These are phyloP conservation scores for Teratosphaeria epicoccoides DNA, from an alignment of 2,329 filamentous ascomycete species.

Conservation along the genomic window DNA sequence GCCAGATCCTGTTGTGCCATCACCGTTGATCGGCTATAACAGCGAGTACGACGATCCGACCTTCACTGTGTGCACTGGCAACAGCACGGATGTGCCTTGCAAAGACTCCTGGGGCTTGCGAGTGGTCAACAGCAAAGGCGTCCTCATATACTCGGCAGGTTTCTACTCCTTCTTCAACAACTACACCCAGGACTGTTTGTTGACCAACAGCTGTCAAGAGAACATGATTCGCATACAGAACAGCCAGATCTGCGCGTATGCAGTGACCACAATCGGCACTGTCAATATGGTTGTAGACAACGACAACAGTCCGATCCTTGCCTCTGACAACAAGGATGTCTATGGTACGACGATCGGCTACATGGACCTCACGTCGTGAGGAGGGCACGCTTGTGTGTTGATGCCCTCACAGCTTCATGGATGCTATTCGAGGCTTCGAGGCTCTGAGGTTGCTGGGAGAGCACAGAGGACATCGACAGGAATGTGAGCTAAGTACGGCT, in stretches of 20 bases:
- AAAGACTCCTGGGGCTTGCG: slow-evolving; percentile 39
- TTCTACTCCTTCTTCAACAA: slow-evolving; percentile 52
- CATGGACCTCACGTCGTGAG: not conserved
- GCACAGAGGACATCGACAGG: not conserved
- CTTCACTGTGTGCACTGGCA: slow-evolving; percentile 28
- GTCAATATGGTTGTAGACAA: slow-evolving; percentile 39
- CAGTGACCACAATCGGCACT: slow-evolving; percentile 38
- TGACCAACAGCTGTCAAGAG: slow-evolving; percentile 39
- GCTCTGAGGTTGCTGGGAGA: not conserved
- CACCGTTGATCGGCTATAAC: slow-evolving; percentile 43
- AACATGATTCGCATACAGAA: slow-evolving; percentile 38
- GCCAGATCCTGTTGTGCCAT: slow-evolving; percentile 44
- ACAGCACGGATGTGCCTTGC: slow-evolving; percentile 16
- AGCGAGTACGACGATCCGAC: slow-evolving; percentile 32
- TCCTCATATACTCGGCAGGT: slow-evolving; percentile 39
- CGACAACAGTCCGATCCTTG: slow-evolving; percentile 25
- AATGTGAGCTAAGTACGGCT: not conserved
- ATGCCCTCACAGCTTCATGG: no score
- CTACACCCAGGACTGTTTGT: slow-evolving; percentile 42
- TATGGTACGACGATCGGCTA: slow-evolving; percentile 39
- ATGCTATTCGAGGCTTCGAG: not conserved
- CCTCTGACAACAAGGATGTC: slow-evolving; percentile 37
- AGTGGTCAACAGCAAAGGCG: slow-evolving; percentile 26
- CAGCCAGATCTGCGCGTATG: slow-evolving; percentile 36
- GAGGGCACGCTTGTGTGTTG: not conserved